Conservation (phyloP, 495 filamentous ascomycete genomes). For the Lophiostoma macrostomum region DNA sequence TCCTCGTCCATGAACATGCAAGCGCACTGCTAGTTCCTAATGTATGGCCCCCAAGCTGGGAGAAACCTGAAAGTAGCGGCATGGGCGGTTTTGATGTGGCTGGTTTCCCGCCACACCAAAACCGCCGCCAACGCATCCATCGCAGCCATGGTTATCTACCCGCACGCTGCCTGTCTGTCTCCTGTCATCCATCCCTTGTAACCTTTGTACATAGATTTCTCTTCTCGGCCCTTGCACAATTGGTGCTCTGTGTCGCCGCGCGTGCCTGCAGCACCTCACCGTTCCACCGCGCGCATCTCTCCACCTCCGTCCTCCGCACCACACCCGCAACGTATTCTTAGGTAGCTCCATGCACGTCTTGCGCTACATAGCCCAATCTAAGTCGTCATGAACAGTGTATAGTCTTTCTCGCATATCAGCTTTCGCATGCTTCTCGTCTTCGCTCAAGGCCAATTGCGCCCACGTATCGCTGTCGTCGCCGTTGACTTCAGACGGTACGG, state of each 20-base stretch:
- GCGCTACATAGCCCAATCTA: not conserved
- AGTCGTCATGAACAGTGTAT: conserved; percentile 3
- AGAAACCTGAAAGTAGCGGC: too few species aligned
- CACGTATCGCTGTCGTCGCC: not conserved
- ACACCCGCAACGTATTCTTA: conserved; percentile 4
- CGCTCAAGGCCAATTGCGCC: too few species aligned
- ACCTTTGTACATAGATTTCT: not conserved
- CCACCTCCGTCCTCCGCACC: conserved; percentile 14
- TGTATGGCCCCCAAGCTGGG: too few species aligned
- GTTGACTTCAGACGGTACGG: not conserved
- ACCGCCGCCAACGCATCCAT: conserved; percentile 8
- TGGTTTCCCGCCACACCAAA: not conserved
- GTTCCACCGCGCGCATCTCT: conserved; percentile 2
- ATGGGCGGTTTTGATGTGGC: too few species aligned
- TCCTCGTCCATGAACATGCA: too few species aligned
- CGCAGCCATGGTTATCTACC: not conserved
- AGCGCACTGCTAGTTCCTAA: too few species aligned
- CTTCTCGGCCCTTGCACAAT: conserved; percentile 2
- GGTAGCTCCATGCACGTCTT: conserved; percentile 2
- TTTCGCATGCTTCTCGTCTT: not conserved
- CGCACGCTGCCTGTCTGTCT: not conserved
- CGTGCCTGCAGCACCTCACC: not conserved
- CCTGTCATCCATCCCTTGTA: not conserved
- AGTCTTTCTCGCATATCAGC: not conserved
- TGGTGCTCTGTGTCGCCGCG: not conserved